A percentile compares a stretch with the other conserved stretches of the same genome.
Conservation (phyloP, 1,284 basidiomycete genomes). For the Ustilago lituana region DNA sequence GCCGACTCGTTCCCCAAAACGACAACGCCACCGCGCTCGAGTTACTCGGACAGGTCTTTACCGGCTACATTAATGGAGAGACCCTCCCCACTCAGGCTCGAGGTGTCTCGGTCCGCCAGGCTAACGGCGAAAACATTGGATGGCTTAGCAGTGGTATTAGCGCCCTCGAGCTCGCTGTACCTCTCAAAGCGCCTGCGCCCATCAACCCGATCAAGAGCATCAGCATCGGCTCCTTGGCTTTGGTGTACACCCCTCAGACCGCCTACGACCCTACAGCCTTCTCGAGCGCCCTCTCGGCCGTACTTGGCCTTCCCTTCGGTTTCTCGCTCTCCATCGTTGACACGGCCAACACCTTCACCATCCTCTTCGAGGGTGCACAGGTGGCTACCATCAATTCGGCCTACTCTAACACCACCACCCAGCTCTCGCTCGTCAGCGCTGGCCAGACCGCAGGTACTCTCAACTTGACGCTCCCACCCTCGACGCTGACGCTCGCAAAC, state of each 20-base stretch:
- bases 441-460: conserved; percentile 76
- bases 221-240: conserved; percentile 74
- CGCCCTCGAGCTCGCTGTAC: conserved; percentile 73
- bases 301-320: conserved; percentile 79
- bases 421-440: conserved; percentile 58
- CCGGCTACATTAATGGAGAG: conserved; percentile 78
- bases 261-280: conserved; percentile 75
- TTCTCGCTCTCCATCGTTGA: conserved; percentile 75
- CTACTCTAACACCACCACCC: conserved; percentile 33
- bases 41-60: conserved; percentile 75
- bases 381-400: conserved; percentile 70
- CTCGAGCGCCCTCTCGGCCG: conserved; percentile 74
- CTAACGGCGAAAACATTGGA: conserved; percentile 73
- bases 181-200: conserved; percentile 72
- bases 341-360: conserved; percentile 75
- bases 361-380: conserved; percentile 73
- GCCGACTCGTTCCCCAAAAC: conserved; percentile 74
- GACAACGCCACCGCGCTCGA: conserved; percentile 71
- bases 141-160: conserved; percentile 77
- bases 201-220: conserved; percentile 79
- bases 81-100: conserved; percentile 73
- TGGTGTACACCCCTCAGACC: conserved; percentile 73
- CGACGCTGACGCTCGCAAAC: conserved; percentile 72
- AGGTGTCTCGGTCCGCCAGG: conserved; percentile 72
- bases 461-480: conserved; percentile 74